Percentiles rank a stretch among this genome's conserved stretches.
Conservation (phyloP, 2,329 filamentous ascomycete species). For the Hymenoscyphus occultus region DNA sequence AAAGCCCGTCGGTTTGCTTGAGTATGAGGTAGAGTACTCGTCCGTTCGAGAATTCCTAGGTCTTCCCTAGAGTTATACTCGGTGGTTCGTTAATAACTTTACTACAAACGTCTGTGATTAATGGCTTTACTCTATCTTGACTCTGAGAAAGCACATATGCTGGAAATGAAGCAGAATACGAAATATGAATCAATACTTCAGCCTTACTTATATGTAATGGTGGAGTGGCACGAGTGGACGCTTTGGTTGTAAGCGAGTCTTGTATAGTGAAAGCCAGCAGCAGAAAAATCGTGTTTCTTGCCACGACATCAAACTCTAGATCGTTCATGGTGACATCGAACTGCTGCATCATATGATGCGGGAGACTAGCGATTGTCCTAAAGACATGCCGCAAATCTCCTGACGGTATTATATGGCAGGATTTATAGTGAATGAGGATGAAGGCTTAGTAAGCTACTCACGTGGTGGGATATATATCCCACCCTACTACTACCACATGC, state of each 20-base stretch:
- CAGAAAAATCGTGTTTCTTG: conserved; percentile 23
- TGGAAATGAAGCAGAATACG: conserved; percentile 19
- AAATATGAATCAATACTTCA: conserved; percentile 17
- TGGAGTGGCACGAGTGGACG: not conserved
- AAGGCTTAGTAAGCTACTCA: too few relatives aligned
- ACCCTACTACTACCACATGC: too few relatives aligned
- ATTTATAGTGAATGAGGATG: too few relatives aligned
- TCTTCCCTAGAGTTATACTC: conserved; percentile 16
- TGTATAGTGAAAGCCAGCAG: conserved; percentile 17
- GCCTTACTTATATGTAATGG: not conserved
- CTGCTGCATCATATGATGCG: conserved; percentile 10
- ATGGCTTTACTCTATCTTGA: conserved; percentile 11
- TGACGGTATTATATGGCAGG: conserved; percentile 16
- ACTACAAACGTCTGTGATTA: conserved; percentile 15
- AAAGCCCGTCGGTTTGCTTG: conserved; percentile 13
- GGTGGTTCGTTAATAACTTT: conserved; percentile 11
- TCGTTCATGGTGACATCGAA: conserved; percentile 22
- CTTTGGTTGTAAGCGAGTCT: conserved; percentile 4
- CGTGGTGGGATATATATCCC: too few relatives aligned
- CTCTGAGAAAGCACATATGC: conserved; percentile 3
- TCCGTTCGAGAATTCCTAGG: conserved; percentile 14
- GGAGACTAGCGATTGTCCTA: conserved; percentile 20
- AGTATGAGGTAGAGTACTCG: conserved; percentile 17
- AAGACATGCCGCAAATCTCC: conserved; percentile 23
- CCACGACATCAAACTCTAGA: conserved; percentile 23